These are phyloP conservation scores for Coemansia sp. DNA, from an alignment of 192 early-diverging fungal species.

Conservation along the genomic window DNA sequence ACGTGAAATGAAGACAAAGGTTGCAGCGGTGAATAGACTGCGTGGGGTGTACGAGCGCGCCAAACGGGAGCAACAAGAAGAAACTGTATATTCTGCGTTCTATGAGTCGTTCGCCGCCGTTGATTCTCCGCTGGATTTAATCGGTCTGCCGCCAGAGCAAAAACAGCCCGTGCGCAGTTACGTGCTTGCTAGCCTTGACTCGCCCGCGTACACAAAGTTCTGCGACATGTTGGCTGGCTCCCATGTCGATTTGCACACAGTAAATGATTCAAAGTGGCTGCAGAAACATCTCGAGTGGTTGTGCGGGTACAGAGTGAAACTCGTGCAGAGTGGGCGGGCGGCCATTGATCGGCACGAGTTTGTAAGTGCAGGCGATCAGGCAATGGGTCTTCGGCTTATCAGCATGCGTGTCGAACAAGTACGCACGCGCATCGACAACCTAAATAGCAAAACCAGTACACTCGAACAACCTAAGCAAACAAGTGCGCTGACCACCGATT, in stretches of 20 bases:
- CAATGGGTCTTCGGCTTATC: background rate
- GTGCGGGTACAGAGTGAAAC: background rate
- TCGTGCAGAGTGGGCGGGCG: background rate
- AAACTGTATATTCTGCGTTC: background rate
- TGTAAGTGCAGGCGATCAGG: background rate
- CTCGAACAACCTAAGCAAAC: no score
- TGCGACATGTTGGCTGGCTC: background rate
- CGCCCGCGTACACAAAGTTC: background rate
- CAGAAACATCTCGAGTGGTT: background rate
- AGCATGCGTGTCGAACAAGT: slow-evolving; percentile 5
- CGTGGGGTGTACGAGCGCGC: background rate
- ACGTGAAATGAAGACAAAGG: background rate
- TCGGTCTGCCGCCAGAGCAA: background rate
- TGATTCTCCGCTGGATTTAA: background rate
- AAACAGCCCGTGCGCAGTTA: background rate
- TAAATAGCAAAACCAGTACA: background rate
- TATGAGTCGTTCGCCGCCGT: background rate
- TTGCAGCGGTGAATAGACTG: background rate
- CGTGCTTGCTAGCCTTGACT: background rate
- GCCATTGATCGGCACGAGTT: background rate
- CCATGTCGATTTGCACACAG: background rate
- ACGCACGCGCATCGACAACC: background rate
- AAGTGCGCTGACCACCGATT: background rate
- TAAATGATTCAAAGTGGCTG: background rate
- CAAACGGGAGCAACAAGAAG: background rate